phyloP scores from a whole-genome alignment of 2,329 filamentous ascomycete genomes.

The Colletotrichum sp. region DNA sequence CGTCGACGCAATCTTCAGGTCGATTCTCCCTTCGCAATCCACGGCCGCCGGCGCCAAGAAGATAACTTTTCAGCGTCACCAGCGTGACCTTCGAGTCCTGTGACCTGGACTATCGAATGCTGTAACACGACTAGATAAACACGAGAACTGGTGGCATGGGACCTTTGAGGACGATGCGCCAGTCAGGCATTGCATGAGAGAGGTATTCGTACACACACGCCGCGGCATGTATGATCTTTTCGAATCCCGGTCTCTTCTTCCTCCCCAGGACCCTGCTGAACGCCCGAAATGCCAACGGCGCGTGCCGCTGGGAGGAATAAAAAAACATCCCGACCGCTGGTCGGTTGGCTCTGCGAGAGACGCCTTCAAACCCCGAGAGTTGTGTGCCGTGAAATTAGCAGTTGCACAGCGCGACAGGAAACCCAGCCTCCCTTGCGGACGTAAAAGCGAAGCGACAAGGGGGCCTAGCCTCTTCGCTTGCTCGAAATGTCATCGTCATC shows the following conservation, averaged over 20 bases:
- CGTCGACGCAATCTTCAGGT: background rate
- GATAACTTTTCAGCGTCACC: background rate
- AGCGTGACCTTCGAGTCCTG: background rate
- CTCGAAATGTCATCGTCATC: slow-evolving; percentile 15
- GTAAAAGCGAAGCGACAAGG: background rate
- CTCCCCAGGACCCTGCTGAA: background rate
- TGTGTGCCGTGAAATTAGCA: background rate
- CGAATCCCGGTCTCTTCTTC: background rate
- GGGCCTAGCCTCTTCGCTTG: background rate
- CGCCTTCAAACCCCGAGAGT: background rate
- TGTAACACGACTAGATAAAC: slow-evolving; percentile 12
- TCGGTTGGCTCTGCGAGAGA: background rate
- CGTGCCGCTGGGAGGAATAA: background rate
- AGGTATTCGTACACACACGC: background rate
- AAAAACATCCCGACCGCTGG: background rate
- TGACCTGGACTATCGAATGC: slow-evolving; percentile 16
- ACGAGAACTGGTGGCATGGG: background rate
- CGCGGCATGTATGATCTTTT: background rate
- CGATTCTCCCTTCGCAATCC: background rate
- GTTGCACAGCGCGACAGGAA: background rate
- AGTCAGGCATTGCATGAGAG: background rate
- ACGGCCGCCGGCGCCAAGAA: background rate
- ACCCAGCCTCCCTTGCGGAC: background rate
- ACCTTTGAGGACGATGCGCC: background rate
- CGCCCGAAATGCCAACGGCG: background rate